Base-by-base conservation (phyloP, 2,329 filamentous ascomycete genomes). In the Scleromitrula shiraiana region DNA sequence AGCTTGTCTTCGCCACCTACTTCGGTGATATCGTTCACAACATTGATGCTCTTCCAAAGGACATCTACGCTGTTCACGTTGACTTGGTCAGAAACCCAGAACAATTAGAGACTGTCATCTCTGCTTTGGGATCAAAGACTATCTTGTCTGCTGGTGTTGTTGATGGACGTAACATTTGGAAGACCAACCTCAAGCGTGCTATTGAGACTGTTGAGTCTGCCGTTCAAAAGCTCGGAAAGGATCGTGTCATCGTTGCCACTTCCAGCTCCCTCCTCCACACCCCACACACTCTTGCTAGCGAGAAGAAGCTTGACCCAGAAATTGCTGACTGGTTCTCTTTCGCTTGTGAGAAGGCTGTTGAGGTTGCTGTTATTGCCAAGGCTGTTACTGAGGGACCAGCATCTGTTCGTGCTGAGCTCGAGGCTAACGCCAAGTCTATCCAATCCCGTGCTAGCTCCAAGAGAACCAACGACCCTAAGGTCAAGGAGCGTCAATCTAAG, bases 11-110 rank as follows among this genome's bases (percentile, higher is more conserved):
- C 64, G 85, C 93, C 69, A 97, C 93, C 66, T 98, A 97, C 82
- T 98, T 98, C 67, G 93, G 93, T 75, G 93, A 98, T 71, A 89
- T 98, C 59, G 88, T 97, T 64, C 93, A 98, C 85, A 98, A 98
- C 83, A 81, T 96, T 61, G 89, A 96, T 65, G 81, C 88, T 59
- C 72, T 98, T 63, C 80, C 88, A 66, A 79, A 83, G 68, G 80
- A 80, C 64, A 71, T 95, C 65, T 80, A 94, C 69, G 91, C 78
- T 64, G 78, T 98, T 61, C 93, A 98, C 77, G 68, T 97, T 59
- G 93, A 98, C 72, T 85, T 97, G 59, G 93, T 97, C 71, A 89
- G 93, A 69, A 91, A 96, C 80, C 93, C 93, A 48, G 91, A 97
- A 78, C 93, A 98, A 77, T 85, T 98, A 56, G 82, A 93, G 54